A percentile compares a stretch with the other conserved stretches of the same genome.
phyloP scores from a whole-genome alignment of 495 filamentous ascomycete species.

The Penicillium macrosclerotiorum region DNA sequence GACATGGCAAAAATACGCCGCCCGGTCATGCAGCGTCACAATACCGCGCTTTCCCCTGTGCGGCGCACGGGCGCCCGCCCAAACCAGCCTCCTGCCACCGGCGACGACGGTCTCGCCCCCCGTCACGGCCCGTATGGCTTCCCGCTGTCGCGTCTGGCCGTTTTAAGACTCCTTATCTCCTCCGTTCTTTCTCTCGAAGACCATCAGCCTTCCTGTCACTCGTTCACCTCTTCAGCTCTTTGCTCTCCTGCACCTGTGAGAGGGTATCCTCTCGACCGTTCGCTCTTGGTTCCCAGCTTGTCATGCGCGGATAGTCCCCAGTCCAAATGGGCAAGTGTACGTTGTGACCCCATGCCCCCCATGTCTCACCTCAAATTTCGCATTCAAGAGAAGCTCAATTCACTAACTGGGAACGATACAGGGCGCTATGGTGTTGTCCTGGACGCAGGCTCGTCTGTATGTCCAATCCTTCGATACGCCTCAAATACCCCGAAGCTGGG shows the following conservation, averaged over 20 bases:
- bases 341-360: too few species aligned
- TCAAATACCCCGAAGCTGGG: background rate
- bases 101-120: constrained; percentile 11
- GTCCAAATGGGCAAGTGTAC: constrained; percentile 52
- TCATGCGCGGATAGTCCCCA: constrained; percentile 32
- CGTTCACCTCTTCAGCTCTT: constrained; percentile 11
- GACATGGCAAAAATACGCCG: background rate
- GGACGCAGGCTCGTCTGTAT: constrained; percentile 68
- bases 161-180: constrained; percentile 24
- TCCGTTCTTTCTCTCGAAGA: constrained; percentile 4
- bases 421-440: constrained; percentile 67
- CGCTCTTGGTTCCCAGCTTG: constrained; percentile 14
- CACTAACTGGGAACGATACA: constrained; percentile 14
- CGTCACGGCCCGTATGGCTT: constrained; percentile 23
- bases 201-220: constrained; percentile 14
- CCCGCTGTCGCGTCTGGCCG: constrained; percentile 25
- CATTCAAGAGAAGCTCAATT: background rate
- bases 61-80: background rate
- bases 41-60: constrained; percentile 12
- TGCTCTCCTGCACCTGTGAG: background rate
- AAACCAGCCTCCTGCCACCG: background rate
- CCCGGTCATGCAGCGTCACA: constrained; percentile 10
- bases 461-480: constrained; percentile 11
- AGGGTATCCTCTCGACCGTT: background rate
- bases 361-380: constrained; percentile 3